Evolutionary conservation across 805 yeast genomes (phyloP).

Genomic region (Teunomyces aglyptinius): DNA sequence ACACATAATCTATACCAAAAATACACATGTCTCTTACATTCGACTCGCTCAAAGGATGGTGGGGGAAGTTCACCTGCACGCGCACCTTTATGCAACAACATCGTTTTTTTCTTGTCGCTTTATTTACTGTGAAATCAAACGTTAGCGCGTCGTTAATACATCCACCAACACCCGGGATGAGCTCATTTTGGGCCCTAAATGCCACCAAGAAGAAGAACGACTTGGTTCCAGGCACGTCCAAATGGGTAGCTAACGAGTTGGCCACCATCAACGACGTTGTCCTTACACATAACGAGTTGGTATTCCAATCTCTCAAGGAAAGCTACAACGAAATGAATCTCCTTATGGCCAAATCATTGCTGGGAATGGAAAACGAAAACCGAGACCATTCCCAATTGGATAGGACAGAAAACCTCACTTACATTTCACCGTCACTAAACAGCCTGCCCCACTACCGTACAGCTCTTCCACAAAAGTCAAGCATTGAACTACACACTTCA

Average conservation of each 20-base stretch:
- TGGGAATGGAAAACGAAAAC: conserved; percentile 10
- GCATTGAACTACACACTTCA: not conserved
- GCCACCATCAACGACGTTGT: conserved; percentile 37
- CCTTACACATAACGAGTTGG: conserved; percentile 34
- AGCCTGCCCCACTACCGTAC: conserved; percentile 1
- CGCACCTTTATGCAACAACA: not conserved
- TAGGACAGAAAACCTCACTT: conserved; percentile 5
- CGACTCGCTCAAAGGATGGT: no score
- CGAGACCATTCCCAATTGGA: conserved; percentile 4
- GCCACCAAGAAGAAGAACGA: conserved; percentile 28
- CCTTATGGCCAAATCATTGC: conserved; percentile 36
- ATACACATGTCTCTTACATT: no score
- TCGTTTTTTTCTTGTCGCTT: not conserved
- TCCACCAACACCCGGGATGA: conserved; percentile 5
- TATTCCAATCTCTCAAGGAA: conserved; percentile 37
- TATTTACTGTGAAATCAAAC: not conserved
- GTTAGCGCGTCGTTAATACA: not conserved
- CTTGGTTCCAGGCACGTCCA: conserved; percentile 51
- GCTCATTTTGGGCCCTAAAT: conserved; percentile 31
- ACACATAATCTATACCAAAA: no score
- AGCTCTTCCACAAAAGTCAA: not conserved
- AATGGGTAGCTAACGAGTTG: conserved; percentile 49
- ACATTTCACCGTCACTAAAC: conserved; percentile 4
- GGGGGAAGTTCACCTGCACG: not conserved
- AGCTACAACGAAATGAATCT: conserved; percentile 43